Evolutionary conservation across 495 filamentous ascomycete species (phyloP).

Genomic region (Aspergillus bertholletiae): DNA sequence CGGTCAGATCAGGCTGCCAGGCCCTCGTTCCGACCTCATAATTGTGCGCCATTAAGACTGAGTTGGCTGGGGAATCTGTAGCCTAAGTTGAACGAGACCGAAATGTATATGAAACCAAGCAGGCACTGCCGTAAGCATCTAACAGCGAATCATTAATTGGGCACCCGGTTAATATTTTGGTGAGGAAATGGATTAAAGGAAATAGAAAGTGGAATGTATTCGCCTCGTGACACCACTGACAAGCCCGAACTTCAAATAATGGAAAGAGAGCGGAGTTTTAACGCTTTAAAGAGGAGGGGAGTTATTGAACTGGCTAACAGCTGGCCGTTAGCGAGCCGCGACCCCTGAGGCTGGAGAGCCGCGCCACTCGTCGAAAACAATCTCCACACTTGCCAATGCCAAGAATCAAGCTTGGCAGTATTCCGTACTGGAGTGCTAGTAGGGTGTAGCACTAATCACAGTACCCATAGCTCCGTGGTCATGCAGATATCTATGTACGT

Average conservation of each 20-base stretch:
- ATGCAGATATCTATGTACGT: neutral
- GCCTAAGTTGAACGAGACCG: constrained; percentile 2
- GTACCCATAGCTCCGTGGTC: neutral
- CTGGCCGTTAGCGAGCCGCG: constrained; percentile 36
- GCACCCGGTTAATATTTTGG: neutral
- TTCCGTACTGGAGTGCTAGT: neutral
- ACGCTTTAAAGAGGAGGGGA: constrained; percentile 18
- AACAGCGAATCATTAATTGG: constrained; percentile 3
- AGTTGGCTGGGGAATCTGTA: neutral
- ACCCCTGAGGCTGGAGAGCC: constrained; percentile 42
- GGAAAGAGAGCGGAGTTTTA: constrained; percentile 11
- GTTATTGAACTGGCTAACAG: constrained; percentile 29
- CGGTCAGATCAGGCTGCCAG: constrained; percentile 93
- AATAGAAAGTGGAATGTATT: neutral
- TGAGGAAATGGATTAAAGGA: no score
- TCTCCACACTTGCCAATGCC: constrained; percentile 20
- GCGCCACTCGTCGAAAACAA: constrained; percentile 32
- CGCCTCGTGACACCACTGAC: neutral
- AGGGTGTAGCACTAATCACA: neutral
- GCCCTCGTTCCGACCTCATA: constrained; percentile 97
- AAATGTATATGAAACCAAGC: constrained; percentile 1
- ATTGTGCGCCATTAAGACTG: constrained; percentile 75
- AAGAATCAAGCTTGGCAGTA: constrained; percentile 8
- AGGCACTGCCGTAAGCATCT: constrained; percentile 9
- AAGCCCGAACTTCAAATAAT: constrained; percentile 1